A percentile compares a stretch with the other conserved stretches of the same genome.
These are phyloP conservation scores for Microascus cirrosus DNA, from an alignment of 2,329 filamentous ascomycete species.

Conservation along the genomic window DNA sequence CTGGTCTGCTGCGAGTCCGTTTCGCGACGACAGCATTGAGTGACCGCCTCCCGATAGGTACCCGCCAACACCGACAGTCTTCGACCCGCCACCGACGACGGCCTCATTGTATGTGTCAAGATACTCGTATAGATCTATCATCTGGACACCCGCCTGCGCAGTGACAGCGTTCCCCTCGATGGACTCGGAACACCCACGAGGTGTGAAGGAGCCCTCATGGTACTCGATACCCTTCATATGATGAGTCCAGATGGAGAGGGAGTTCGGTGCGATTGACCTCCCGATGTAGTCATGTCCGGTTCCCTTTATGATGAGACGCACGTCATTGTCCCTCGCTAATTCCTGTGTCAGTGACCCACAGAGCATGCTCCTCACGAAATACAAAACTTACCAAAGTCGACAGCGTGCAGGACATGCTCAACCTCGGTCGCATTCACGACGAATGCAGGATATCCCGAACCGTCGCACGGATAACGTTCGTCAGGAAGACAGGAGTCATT, in stretches of 20 bases:
- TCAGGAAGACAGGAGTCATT: conserved; percentile 34
- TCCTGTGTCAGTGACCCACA: neutral
- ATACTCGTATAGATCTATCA: conserved; percentile 32
- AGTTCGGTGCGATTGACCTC: conserved; percentile 33
- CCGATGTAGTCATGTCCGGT: conserved; percentile 32
- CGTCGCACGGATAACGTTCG: conserved; percentile 17
- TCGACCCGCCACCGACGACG: conserved; percentile 42
- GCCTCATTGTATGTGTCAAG: conserved; percentile 31
- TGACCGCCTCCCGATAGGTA: conserved; percentile 54
- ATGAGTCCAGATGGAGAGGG: conserved; percentile 43
- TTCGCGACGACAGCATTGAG: conserved; percentile 35
- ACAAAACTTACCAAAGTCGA: conserved; percentile 20
- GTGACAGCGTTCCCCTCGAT: conserved; percentile 39
- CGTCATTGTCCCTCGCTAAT: conserved; percentile 25
- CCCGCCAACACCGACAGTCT: conserved; percentile 47
- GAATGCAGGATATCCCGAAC: conserved; percentile 12
- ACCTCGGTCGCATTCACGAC: conserved; percentile 13
- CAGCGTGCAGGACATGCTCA: conserved; percentile 10
- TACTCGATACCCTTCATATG: conserved; percentile 27
- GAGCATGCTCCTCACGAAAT: neutral
- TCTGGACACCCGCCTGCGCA: conserved; percentile 39
- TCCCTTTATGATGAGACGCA: conserved; percentile 28
- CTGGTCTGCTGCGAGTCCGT: conserved; percentile 52
- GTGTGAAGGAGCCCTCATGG: conserved; percentile 26
- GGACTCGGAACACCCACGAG: conserved; percentile 23